Evolutionary conservation across 805 yeast genomes (phyloP), one percentile per base, ranked within the genome.

Genomic region (Hanseniaspora nectarophila): DNA sequence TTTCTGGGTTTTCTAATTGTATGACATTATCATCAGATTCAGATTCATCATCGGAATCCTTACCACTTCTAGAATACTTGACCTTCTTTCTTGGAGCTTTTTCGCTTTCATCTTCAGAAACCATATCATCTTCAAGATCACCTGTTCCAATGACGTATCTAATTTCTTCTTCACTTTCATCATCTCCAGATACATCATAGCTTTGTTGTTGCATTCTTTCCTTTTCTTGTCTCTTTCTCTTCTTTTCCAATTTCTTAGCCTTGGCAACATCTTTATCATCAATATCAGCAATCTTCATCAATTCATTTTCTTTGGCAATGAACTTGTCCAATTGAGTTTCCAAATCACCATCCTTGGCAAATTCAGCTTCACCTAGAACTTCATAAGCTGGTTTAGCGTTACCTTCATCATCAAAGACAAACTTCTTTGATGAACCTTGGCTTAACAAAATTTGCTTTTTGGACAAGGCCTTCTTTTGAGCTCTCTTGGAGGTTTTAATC

Each of bases 341-440:
- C 1, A 89, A 88, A 59, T 78, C 84, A 39, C 85, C 89, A 33
- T 70, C 73, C 56, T 76, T 78, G 56, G 67, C 75, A 75, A 92
- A 92, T 54, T 85, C 95, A 38, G 81, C 92, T 67, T 87, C 97
- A 58, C 83, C 85, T 63, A 86, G 88, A 55, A 92, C 73, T 67
- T 90, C 97, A 62, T 92, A 92, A 5, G 90, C 72, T 9, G 95
- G 85, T 66, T 90, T 97, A 0, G 97, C 82, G 5, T 73, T 74
- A 26, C 99, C 99, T 2, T 90, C 97, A 56, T 92, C 98, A 63
- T 92, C 99, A 62, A 90, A 92, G 52, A 77, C 73, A 59, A 90
- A 65, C 64, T 88, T 92, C 20, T 83, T 78, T 16, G 95, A 82
- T 54, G 78, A 76, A 1, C 86, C 85, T 56, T 75, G 76, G 13